These are phyloP conservation scores for Populus euphratica DNA, from an alignment of 345 rosid species.

Conservation along the genomic window DNA sequence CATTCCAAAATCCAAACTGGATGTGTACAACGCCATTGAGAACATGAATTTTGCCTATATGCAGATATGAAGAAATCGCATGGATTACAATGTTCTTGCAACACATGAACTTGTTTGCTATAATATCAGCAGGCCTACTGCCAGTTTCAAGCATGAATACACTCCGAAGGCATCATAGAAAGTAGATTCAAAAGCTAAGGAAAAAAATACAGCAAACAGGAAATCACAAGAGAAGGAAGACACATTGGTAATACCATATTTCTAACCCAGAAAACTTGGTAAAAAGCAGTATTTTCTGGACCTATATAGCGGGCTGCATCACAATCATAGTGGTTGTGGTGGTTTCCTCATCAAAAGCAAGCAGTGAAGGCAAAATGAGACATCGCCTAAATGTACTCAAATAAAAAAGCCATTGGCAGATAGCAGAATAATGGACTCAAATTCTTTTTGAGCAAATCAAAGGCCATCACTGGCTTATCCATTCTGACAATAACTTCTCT, in stretches of 20 bases:
- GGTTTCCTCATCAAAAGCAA: neutral
- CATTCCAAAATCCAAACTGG: neutral
- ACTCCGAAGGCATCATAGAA: neutral
- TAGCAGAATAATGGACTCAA: neutral
- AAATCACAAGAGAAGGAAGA: neutral
- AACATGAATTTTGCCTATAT: neutral
- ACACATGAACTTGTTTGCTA: neutral
- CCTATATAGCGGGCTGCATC: too few relatives aligned
- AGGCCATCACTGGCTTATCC: neutral
- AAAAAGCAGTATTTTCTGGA: neutral
- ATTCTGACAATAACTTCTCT: neutral
- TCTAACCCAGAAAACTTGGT: neutral
- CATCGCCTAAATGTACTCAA: neutral
- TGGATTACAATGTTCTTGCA: neutral
- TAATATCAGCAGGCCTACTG: neutral
- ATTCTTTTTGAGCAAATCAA: neutral
- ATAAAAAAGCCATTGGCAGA: neutral
- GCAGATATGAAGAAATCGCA: neutral
- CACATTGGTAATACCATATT: neutral
- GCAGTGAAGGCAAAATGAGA: neutral
- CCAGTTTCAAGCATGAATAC: neutral
- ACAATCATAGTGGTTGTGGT: too few relatives aligned
- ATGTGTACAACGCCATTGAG: neutral
- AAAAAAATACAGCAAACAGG: neutral
- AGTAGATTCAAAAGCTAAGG: neutral